A percentile compares a stretch with the other conserved stretches of the same genome.
These are phyloP conservation scores for Russula brevipes DNA, from an alignment of 768 basidiomycete species.

Conservation along the genomic window DNA sequence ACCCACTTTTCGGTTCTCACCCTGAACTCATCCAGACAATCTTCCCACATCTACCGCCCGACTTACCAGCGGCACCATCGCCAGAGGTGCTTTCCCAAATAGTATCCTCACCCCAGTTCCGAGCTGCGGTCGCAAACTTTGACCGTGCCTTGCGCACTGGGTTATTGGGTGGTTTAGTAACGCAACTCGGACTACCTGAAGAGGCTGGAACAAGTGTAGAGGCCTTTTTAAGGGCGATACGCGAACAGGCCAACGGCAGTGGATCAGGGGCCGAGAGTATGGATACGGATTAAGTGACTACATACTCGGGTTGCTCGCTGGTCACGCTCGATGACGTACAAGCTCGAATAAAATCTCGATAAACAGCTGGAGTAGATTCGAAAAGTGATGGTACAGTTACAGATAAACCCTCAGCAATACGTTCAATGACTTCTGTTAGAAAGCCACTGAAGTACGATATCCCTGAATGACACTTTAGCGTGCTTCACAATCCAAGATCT, in stretches of 20 bases:
- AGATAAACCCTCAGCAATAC: background rate
- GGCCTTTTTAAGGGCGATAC: conserved; percentile 76
- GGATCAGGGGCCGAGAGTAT: conserved; percentile 50
- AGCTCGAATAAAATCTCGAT: conserved; percentile 3
- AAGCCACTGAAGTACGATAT: conserved; percentile 88
- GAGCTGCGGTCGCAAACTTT: conserved; percentile 68
- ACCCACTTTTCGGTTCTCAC: conserved; percentile 63
- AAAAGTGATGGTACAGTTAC: conserved; percentile 2
- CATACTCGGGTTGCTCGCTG: background rate
- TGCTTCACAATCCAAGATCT: conserved; percentile 1
- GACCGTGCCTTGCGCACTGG: conserved; percentile 85
- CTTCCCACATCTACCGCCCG: conserved; percentile 78
- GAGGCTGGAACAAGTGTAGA: conserved; percentile 74
- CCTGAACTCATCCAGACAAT: conserved; percentile 64
- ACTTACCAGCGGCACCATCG: conserved; percentile 64
- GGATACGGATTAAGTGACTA: conserved; percentile 62
- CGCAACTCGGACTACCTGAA: conserved; percentile 75
- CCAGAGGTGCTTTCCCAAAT: conserved; percentile 67
- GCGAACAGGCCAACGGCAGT: conserved; percentile 63
- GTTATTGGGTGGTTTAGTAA: conserved; percentile 66
- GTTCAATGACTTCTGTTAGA: conserved; percentile 63
- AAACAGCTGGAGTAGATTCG: background rate
- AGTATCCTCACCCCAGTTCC: conserved; percentile 80
- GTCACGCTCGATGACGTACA: conserved; percentile 6
- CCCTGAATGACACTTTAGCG: conserved; percentile 38